These are phyloP conservation scores for Pyrenula massariospora DNA, from an alignment of 495 filamentous ascomycete species.

Conservation along the genomic window DNA sequence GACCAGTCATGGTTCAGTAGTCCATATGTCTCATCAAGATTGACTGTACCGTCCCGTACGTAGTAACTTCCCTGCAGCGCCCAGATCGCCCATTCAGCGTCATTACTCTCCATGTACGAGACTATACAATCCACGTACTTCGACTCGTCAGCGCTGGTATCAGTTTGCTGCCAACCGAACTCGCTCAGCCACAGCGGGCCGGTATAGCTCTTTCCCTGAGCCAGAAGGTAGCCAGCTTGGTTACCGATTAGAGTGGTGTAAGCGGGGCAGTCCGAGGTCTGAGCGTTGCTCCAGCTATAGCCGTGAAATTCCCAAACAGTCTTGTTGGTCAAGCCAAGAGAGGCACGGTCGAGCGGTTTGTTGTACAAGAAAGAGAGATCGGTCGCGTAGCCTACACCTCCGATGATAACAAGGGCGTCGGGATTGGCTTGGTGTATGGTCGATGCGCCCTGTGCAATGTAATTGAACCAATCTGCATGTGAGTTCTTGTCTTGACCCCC, in stretches of 20 bases:
- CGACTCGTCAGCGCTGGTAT: slow-evolving; percentile 17
- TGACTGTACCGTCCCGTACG: slow-evolving; percentile 25
- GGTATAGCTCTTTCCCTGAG: slow-evolving; percentile 26
- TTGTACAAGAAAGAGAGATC: slow-evolving; percentile 29
- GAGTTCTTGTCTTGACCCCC: slow-evolving; percentile 26
- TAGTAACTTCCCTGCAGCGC: slow-evolving; percentile 38
- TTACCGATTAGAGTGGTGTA: slow-evolving; percentile 25
- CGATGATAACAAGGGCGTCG: slow-evolving; percentile 30
- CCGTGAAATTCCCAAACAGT: slow-evolving; percentile 41
- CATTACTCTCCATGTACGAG: slow-evolving; percentile 30
- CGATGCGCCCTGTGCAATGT: slow-evolving; percentile 23
- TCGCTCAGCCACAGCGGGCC: slow-evolving; percentile 35
- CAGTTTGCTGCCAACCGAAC: slow-evolving; percentile 34
- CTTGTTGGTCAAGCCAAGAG: slow-evolving; percentile 25
- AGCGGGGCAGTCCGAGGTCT: slow-evolving; percentile 22
- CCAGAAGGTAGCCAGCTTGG: slow-evolving; percentile 32
- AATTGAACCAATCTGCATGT: slow-evolving; percentile 32
- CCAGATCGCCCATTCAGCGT: slow-evolving; percentile 40
- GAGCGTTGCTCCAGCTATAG: slow-evolving; percentile 29
- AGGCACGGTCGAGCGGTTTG: slow-evolving; percentile 20
- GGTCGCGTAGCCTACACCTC: slow-evolving; percentile 29
- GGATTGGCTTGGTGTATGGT: slow-evolving; percentile 29
- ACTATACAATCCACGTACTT: slow-evolving; percentile 27
- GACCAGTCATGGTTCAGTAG: slow-evolving; percentile 29
- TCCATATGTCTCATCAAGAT: slow-evolving; percentile 32